phyloP scores from a whole-genome alignment of 768 basidiomycete genomes.

The Auricularia auricula-judae region DNA sequence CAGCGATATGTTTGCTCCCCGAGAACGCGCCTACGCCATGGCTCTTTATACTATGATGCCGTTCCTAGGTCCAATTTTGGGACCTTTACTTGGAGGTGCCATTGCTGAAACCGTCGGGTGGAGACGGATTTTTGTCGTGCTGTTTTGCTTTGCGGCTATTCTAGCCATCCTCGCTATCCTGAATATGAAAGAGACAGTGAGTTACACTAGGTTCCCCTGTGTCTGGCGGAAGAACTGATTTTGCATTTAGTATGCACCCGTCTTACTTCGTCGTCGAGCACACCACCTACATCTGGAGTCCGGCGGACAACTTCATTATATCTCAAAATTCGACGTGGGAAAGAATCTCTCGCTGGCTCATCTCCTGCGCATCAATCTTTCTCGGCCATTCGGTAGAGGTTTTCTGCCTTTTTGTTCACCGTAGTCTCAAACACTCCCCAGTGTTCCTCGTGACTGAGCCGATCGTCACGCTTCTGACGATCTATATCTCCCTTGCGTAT shows the following conservation, averaged over 20 bases:
- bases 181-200: conserved; percentile 46
- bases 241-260: conserved; percentile 42
- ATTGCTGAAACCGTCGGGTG: conserved; percentile 42
- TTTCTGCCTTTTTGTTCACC: background rate
- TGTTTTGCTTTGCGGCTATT: conserved; percentile 40
- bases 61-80: conserved; percentile 44
- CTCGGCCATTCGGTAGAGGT: conserved; percentile 41
- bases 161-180: conserved; percentile 36
- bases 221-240: background rate
- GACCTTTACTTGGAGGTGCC: conserved; percentile 59
- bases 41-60: conserved; percentile 46
- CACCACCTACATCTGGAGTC: conserved; percentile 30
- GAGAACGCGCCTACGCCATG: conserved; percentile 49
- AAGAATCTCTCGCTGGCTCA: conserved; percentile 31
- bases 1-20: conserved; percentile 52
- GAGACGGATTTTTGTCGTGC: conserved; percentile 58
- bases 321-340: conserved; percentile 38
- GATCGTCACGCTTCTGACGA: conserved; percentile 45
- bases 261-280: conserved; percentile 45
- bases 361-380: conserved; percentile 38
- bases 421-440: conserved; percentile 13
- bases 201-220: conserved; percentile 7
- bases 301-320: conserved; percentile 30
- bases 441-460: conserved; percentile 53
- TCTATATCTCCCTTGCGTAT: conserved; percentile 53